A percentile compares a stretch with the other conserved stretches of the same genome.
Conservation (phyloP, 2,329 filamentous ascomycete genomes). For the Clonostachys rosea region DNA sequence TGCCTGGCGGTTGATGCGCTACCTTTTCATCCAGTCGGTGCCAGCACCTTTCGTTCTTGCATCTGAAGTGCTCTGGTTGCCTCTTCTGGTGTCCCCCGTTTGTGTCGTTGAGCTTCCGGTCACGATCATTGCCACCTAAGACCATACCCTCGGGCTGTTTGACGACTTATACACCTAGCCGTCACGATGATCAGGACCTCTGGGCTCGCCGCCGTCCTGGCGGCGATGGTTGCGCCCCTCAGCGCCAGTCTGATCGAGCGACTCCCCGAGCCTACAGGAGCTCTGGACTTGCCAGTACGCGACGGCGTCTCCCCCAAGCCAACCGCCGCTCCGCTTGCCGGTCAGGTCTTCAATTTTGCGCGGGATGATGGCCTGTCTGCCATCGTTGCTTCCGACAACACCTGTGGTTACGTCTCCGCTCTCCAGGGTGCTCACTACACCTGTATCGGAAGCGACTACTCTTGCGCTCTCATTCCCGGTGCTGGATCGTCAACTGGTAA, state of each 20-base stretch:
- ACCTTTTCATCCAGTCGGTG: too few relatives aligned
- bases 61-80: too few relatives aligned
- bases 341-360: not conserved
- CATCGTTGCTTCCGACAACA: constrained; percentile 42
- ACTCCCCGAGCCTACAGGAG: not conserved
- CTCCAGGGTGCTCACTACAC: constrained; percentile 29
- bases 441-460: constrained; percentile 21
- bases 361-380: constrained; percentile 15
- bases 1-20: too few relatives aligned
- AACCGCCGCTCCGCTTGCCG: constrained; percentile 26
- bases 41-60: too few relatives aligned
- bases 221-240: constrained; percentile 21
- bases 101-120: too few relatives aligned
- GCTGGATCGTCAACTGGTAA: constrained; percentile 19
- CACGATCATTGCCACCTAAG: too few relatives aligned
- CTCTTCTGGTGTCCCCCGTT: too few relatives aligned
- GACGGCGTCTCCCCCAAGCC: constrained; percentile 32
- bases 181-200: constrained; percentile 12
- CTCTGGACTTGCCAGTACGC: not conserved
- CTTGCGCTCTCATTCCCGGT: constrained; percentile 34
- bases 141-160: too few relatives aligned
- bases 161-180: too few relatives aligned
- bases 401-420: constrained; percentile 43
- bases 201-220: constrained; percentile 8
- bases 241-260: constrained; percentile 14